phyloP scores from a whole-genome alignment of 2,329 filamentous ascomycete genomes.

The Epichloe gansuensis region DNA sequence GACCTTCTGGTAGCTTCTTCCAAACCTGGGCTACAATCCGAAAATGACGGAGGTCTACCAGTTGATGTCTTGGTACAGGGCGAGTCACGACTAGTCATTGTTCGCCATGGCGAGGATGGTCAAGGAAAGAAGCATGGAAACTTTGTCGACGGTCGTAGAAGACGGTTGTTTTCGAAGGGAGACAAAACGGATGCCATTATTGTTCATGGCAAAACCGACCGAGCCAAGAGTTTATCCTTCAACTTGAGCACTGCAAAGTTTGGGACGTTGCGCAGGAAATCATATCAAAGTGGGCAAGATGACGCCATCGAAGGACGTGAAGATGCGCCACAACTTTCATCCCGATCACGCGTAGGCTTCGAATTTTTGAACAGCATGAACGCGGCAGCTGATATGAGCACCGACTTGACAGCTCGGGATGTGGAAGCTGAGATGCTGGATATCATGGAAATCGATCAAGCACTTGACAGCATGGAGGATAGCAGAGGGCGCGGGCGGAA shows the following conservation, averaged over 20 bases:
- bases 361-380: slow-evolving; percentile 38
- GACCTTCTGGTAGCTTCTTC: slow-evolving; percentile 28
- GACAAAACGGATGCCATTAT: slow-evolving; percentile 40
- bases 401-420: slow-evolving; percentile 37
- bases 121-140: slow-evolving; percentile 30
- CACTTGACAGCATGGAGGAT: slow-evolving; percentile 41
- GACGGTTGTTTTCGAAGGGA: slow-evolving; percentile 23
- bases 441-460: slow-evolving; percentile 52
- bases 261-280: slow-evolving; percentile 22
- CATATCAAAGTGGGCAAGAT: slow-evolving; percentile 16
- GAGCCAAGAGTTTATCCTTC: slow-evolving; percentile 29
- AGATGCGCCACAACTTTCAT: slow-evolving; percentile 14
- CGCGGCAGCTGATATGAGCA: slow-evolving; percentile 38
- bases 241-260: slow-evolving; percentile 36
- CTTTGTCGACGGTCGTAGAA: slow-evolving; percentile 20
- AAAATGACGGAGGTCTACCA: slow-evolving; percentile 29
- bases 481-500: slow-evolving; percentile 33
- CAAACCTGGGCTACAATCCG: slow-evolving; percentile 10
- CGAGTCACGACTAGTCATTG: slow-evolving; percentile 41
- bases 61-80: slow-evolving; percentile 42
- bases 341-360: slow-evolving; percentile 27
- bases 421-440: slow-evolving; percentile 50
- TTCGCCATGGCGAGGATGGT: slow-evolving; percentile 39
- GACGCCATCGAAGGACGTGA: slow-evolving; percentile 10
- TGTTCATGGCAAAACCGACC: slow-evolving; percentile 34